Evolutionary conservation across 2,329 filamentous ascomycete genomes (phyloP).

Genomic region (Exophiala mesophila): DNA sequence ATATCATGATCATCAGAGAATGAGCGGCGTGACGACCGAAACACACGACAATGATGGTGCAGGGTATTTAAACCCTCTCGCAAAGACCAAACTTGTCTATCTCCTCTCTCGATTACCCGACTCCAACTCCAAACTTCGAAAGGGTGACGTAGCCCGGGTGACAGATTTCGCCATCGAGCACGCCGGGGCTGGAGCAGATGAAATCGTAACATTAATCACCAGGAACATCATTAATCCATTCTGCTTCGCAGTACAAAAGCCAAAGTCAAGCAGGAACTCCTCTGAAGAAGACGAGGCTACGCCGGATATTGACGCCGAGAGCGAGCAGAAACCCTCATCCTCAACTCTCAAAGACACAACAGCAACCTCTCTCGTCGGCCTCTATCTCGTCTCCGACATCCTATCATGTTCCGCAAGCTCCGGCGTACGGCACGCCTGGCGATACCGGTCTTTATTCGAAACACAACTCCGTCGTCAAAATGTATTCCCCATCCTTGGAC

Average conservation of each 20-base stretch:
- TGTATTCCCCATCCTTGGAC: constrained; percentile 70
- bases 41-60: constrained; percentile 42
- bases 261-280: constrained; percentile 28
- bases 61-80: constrained; percentile 72
- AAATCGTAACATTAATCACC: constrained; percentile 85
- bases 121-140: constrained; percentile 66
- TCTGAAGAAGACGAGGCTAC: constrained; percentile 32
- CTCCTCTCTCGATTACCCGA: constrained; percentile 78
- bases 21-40: constrained; percentile 24
- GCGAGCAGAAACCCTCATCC: constrained; percentile 29
- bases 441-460: constrained; percentile 78
- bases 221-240: constrained; percentile 76
- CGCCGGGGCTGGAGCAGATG: constrained; percentile 76
- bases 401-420: constrained; percentile 71
- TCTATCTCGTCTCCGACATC: constrained; percentile 78
- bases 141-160: constrained; percentile 79
- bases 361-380: constrained; percentile 67
- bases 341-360: constrained; percentile 59
- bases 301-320: constrained; percentile 29
- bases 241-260: constrained; percentile 51
- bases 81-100: constrained; percentile 78
- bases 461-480: constrained; percentile 61
- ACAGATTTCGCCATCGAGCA: constrained; percentile 87
- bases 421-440: constrained; percentile 77
- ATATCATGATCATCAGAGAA: constrained; percentile 31